A percentile compares a stretch with the other conserved stretches of the same genome.
Conservation (phyloP, 129 eudicot genomes). For the Mikania micrantha region DNA sequence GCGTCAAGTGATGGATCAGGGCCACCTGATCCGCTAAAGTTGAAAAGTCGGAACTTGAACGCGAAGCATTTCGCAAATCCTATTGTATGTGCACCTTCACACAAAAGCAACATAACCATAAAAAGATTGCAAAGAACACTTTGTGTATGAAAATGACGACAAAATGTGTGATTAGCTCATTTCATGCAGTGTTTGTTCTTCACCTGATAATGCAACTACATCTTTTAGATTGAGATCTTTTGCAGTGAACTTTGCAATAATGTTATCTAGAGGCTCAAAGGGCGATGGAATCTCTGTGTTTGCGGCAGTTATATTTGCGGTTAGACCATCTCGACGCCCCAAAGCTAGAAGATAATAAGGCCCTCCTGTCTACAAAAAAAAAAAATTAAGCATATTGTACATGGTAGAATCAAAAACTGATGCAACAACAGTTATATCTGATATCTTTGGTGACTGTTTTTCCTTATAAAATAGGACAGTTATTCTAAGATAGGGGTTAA, state of each 20-base stretch:
- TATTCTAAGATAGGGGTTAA: no score
- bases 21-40: conserved; percentile 56
- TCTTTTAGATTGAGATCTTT: conserved; percentile 69
- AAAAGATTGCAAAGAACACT: neutral
- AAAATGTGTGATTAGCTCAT: neutral
- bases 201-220: conserved; percentile 79
- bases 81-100: conserved; percentile 72
- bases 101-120: neutral
- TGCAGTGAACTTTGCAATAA: conserved; percentile 60
- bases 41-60: conserved; percentile 55
- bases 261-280: conserved; percentile 53
- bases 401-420: no score
- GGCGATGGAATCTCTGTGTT: conserved; percentile 71
- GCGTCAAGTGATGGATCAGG: conserved; percentile 66
- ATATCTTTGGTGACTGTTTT: no score
- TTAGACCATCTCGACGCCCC: conserved; percentile 80
- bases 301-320: conserved; percentile 62
- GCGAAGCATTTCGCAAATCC: conserved; percentile 74
- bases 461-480: no score
- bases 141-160: neutral
- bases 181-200: neutral
- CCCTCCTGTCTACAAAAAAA: conserved; percentile 65
- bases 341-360: conserved; percentile 49
- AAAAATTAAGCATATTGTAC: neutral
- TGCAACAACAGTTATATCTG: neutral